Base-by-base conservation (phyloP, 345 rosid genomes). In the Acer saccharum region DNA sequence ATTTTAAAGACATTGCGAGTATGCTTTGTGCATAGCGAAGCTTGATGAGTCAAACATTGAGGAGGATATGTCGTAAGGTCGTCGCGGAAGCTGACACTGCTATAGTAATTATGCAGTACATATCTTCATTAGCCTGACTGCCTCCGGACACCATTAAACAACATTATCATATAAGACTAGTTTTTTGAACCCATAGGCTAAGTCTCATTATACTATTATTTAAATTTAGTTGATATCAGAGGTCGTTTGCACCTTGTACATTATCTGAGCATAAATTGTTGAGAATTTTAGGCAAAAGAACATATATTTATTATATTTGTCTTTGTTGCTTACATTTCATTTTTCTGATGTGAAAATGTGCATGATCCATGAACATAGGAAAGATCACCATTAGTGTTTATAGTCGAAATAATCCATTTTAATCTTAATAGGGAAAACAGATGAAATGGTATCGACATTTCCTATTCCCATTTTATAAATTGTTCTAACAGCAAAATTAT, bases 81-180 rank as follows among this genome's bases (percentile, higher is more conserved):
- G 21, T 60, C 7, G 67, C 50, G 41, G 65, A 72, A 72, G 76
- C 76, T 13, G 66, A 13, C 43, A 32, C 54, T 60, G 68, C 21
- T 14, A 39, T 9, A 41, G 27, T n/a, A 17, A 72, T 14, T 18
- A 48, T 18, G n/a, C 52, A 72, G 27, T 20, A 0, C 61, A 55
- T 11, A n/a, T 35, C 52, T 35, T 72, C 75, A 58, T 21, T 52
- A 72, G 65, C 43, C 16, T 13, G 57, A 2, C n/a, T 14, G 9
- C 25, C 72, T 48, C 58, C 3, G 18, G 43, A 18, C 17, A 11
- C 64, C 64, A 17, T 3, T 71, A 18, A 55, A 3, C 35, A 2
- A 32, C 32, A 0, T 58, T 57, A 18, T 35, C 32, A 72, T 23
- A 16, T 25, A 14, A 25, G 8, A 70, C 12, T 50, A 48, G 7